A percentile compares a stretch with the other conserved stretches of the same genome.
phyloP scores from a whole-genome alignment of 2,329 filamentous ascomycete genomes.

The Elsinoe batatas region DNA sequence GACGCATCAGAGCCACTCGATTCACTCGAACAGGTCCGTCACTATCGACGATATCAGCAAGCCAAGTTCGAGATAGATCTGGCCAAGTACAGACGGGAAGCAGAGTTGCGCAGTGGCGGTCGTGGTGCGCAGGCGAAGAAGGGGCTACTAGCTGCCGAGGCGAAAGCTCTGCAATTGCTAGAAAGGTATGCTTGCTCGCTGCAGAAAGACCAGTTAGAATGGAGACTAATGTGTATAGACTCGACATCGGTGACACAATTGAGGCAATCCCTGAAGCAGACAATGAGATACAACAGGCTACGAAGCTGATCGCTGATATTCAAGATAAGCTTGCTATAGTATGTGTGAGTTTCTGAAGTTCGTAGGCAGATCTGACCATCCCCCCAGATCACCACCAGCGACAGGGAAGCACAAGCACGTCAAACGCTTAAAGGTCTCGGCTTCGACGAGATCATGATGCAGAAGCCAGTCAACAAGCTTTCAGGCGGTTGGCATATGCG shows the following conservation, averaged over 20 bases:
- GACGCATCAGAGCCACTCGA: conserved; percentile 16
- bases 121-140: conserved; percentile 69
- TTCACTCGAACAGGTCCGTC: conserved; percentile 11
- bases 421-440: conserved; percentile 53
- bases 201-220: conserved; percentile 35
- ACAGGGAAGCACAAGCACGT: conserved; percentile 58
- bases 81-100: conserved; percentile 39
- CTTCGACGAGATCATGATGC: conserved; percentile 54
- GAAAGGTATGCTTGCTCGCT: conserved; percentile 15
- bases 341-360: conserved; percentile 42
- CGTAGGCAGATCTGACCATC: conserved; percentile 40
- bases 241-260: not conserved
- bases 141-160: conserved; percentile 58
- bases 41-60: conserved; percentile 27
- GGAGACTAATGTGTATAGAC: not conserved
- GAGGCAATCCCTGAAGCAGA: not conserved
- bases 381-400: not conserved
- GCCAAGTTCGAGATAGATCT: not conserved
- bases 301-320: conserved; percentile 58
- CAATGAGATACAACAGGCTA: conserved; percentile 48
- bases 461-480: conserved; percentile 51
- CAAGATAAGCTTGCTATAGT: conserved; percentile 53
- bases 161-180: conserved; percentile 42
- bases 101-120: conserved; percentile 62
- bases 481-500: conserved; percentile 54